phyloP scores from a whole-genome alignment of 2,329 filamentous ascomycete species.

The Calonectria montana region DNA sequence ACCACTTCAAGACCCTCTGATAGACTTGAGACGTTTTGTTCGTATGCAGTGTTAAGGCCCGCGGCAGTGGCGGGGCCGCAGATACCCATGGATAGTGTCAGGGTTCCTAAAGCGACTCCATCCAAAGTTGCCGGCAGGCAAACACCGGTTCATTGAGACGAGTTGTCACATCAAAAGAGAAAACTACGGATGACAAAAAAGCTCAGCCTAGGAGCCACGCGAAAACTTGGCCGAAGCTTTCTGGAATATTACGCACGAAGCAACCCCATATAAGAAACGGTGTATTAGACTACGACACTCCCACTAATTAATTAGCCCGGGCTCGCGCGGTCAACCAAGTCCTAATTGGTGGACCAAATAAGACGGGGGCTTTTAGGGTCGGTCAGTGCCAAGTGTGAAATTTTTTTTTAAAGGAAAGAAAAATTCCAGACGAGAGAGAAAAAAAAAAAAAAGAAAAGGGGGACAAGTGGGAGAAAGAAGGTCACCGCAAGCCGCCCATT shows the following conservation, averaged over 20 bases:
- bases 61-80: constrained; percentile 28
- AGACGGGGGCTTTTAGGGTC: constrained; percentile 10
- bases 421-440: not conserved
- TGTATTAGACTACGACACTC: not conserved
- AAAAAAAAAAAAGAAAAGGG: not conserved
- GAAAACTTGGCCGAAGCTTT: constrained; percentile 2
- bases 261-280: not conserved
- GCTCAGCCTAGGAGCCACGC: not conserved
- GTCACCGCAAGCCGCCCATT: constrained; percentile 2
- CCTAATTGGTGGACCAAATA: constrained; percentile 12
- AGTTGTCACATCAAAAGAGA: constrained; percentile 26
- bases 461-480: no score
- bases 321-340: not conserved
- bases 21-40: constrained; percentile 2
- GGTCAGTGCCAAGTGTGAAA: constrained; percentile 4
- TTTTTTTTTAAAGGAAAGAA: not conserved
- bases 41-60: not conserved
- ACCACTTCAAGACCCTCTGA: constrained; percentile 16
- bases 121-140: constrained; percentile 26
- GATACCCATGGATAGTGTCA: constrained; percentile 24
- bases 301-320: constrained; percentile 6
- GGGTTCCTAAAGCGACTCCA: constrained; percentile 24
- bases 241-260: not conserved
- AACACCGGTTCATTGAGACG: constrained; percentile 10
- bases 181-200: constrained; percentile 10